Conservation (phyloP, 2,329 filamentous ascomycete genomes). For the Dactylellina sp. region DNA sequence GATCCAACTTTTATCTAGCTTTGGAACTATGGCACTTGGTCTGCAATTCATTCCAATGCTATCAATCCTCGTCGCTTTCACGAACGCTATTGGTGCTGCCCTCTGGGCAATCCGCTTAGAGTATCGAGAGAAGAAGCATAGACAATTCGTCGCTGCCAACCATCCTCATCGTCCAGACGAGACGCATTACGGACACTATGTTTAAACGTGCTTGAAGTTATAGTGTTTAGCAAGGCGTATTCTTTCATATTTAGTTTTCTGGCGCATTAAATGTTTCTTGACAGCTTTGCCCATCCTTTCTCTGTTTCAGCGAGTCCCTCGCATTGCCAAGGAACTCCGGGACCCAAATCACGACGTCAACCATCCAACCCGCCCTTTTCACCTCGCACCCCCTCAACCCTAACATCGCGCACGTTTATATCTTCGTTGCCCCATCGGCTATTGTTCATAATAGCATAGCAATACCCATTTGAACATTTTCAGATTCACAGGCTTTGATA, state of each 20-base stretch:
- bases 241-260: conserved; percentile 1
- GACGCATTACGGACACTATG: conserved; percentile 32
- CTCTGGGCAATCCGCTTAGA: conserved; percentile 88
- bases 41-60: conserved; percentile 88
- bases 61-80: conserved; percentile 94
- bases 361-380: background rate
- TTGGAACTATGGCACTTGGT: conserved; percentile 84
- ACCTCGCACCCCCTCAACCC: background rate
- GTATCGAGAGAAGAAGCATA: conserved; percentile 57
- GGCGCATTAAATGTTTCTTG: conserved; percentile 27
- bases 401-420: background rate
- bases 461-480: background rate
- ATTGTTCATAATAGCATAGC: background rate
- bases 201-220: background rate
- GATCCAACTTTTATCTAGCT: conserved; percentile 66
- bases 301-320: background rate
- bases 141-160: conserved; percentile 51
- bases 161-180: conserved; percentile 52
- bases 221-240: background rate
- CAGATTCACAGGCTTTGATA: too few species aligned
- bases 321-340: conserved; percentile 18
- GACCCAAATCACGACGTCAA: conserved; percentile 16
- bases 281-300: background rate
- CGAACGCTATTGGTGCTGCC: conserved; percentile 84
- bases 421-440: background rate